A percentile compares a stretch with the other conserved stretches of the same genome.
These are phyloP conservation scores for Suhomyces terraborum DNA, from an alignment of 1,139 yeast genomes.

Conservation along the genomic window DNA sequence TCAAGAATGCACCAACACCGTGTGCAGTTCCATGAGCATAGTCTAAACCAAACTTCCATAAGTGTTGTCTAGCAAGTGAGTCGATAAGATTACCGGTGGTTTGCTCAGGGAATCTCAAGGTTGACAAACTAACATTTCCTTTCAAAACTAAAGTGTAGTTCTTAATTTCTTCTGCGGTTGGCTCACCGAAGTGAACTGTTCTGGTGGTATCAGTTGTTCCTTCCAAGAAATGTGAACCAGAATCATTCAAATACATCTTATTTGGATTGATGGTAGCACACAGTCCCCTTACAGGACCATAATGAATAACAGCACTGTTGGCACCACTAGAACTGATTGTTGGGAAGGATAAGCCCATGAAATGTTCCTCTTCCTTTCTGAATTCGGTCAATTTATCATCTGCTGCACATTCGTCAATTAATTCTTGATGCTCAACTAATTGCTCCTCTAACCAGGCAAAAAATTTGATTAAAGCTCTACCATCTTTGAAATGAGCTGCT, in stretches of 20 bases:
- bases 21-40: conserved; percentile 98
- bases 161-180: conserved; percentile 64
- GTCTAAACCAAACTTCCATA: conserved; percentile 88
- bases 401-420: conserved; percentile 79
- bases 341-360: conserved; percentile 83
- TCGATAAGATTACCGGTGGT: conserved; percentile 85
- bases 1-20: conserved; percentile 90
- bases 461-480: conserved; percentile 74
- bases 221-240: conserved; percentile 91
- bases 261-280: conserved; percentile 72
- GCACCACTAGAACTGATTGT: conserved; percentile 93
- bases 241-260: conserved; percentile 82
- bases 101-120: conserved; percentile 80
- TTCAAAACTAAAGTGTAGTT: conserved; percentile 89
- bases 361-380: conserved; percentile 61
- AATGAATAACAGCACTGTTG: conserved; percentile 92
- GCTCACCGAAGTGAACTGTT: conserved; percentile 78
- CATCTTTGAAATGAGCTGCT: conserved; percentile 83
- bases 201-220: conserved; percentile 98
- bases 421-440: conserved; percentile 52
- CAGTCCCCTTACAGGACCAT: conserved; percentile 64
- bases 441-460: conserved; percentile 86
- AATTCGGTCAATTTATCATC: conserved; percentile 68
- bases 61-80: conserved; percentile 81
- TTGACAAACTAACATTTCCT: conserved; percentile 84